phyloP scores from a whole-genome alignment of 805 yeast genomes.

The Vanderwaltozyma verrucispora region DNA sequence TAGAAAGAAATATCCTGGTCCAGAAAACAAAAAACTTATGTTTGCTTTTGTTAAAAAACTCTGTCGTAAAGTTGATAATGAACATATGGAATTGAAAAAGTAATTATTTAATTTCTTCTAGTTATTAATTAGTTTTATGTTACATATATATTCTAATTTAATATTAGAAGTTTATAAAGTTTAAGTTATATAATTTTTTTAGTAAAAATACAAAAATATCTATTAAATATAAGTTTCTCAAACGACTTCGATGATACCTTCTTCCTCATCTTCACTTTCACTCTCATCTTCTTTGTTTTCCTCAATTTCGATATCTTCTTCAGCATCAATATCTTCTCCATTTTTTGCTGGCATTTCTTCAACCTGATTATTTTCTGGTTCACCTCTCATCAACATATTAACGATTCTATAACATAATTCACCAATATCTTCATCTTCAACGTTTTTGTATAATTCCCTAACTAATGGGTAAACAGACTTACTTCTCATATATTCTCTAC shows the following conservation, averaged over 20 bases:
- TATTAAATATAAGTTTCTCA: too few relatives aligned
- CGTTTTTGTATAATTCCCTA: constrained; percentile 70
- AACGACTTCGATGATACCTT: constrained; percentile 29
- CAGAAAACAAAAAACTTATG: constrained; percentile 24
- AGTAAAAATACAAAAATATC: too few relatives aligned
- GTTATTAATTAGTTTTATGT: background rate
- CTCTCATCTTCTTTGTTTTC: constrained; percentile 15
- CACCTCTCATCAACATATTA: constrained; percentile 89
- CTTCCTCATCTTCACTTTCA: constrained; percentile 21
- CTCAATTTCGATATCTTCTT: constrained; percentile 19
- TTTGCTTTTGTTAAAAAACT: constrained; percentile 23
- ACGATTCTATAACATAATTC: constrained; percentile 79
- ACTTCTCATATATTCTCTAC: constrained; percentile 69
- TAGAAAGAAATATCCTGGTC: constrained; percentile 41
- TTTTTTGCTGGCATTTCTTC: constrained; percentile 39
- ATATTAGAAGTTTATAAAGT: too few relatives aligned
- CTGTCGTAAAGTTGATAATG: constrained; percentile 23
- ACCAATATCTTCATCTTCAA: constrained; percentile 35
- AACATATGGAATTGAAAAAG: constrained; percentile 24
- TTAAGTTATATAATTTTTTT: too few relatives aligned
- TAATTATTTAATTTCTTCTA: constrained; percentile 1
- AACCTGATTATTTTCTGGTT: constrained; percentile 37
- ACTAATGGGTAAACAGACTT: constrained; percentile 78
- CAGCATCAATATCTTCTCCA: constrained; percentile 39
- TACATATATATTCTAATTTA: too few relatives aligned